Evolutionary conservation across 176 grass and related monocot species (phyloP).

Genomic region (Oryza brachyantha): DNA sequence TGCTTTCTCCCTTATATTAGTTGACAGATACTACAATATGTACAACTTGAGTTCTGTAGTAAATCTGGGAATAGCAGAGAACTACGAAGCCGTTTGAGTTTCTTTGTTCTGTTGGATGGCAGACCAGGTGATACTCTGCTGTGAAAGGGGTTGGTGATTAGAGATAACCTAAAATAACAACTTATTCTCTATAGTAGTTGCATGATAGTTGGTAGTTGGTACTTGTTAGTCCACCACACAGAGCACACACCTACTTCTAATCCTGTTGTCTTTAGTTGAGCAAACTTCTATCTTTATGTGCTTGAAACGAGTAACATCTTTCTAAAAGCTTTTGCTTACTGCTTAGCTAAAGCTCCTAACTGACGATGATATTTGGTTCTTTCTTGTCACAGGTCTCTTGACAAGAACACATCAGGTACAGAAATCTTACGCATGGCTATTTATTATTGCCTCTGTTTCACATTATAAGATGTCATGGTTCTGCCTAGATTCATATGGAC

Average conservation of each 20-base stretch:
- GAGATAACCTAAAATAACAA: constrained; percentile 1
- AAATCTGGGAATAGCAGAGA: background rate
- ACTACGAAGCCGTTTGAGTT: background rate
- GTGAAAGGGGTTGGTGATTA: background rate
- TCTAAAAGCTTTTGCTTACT: background rate
- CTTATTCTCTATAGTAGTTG: background rate
- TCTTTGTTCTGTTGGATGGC: background rate
- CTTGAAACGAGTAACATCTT: background rate
- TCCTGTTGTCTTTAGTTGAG: constrained; percentile 25
- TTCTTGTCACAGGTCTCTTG: constrained; percentile 58
- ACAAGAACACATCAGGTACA: constrained; percentile 59
- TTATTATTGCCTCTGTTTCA: too few species aligned
- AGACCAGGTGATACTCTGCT: background rate
- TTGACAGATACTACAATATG: background rate
- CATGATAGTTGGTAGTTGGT: constrained; percentile 9
- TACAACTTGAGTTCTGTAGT: background rate
- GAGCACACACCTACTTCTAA: constrained; percentile 1
- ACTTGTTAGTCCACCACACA: background rate
- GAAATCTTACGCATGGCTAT: constrained; percentile 15
- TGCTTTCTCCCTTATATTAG: background rate
- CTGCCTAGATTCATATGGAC: too few species aligned
- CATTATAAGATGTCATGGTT: too few species aligned
- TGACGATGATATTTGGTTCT: constrained; percentile 30
- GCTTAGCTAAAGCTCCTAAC: constrained; percentile 20
- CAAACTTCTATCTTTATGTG: constrained; percentile 5